Conservation (phyloP, 2,329 filamentous ascomycete species). For the Fusarium luffae region DNA sequence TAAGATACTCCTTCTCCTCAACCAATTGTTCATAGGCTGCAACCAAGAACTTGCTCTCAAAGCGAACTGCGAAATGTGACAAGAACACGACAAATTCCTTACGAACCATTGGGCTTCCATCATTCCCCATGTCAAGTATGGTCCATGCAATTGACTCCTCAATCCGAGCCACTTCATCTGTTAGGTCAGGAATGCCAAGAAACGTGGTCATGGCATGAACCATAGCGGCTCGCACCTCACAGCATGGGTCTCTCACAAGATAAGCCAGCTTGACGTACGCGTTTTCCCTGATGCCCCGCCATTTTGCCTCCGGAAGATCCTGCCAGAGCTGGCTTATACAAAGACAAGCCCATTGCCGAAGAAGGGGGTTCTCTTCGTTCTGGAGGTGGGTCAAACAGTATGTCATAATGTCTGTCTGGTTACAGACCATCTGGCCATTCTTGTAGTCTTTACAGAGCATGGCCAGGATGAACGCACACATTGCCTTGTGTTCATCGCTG, state of each 20-base stretch:
- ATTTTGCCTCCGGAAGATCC: constrained; percentile 91
- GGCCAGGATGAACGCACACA: constrained; percentile 97
- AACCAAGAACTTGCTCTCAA: constrained; percentile 92
- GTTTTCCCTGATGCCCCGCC: constrained; percentile 90
- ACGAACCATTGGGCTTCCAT: constrained; percentile 93
- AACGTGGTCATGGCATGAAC: constrained; percentile 94
- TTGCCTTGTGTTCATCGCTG: constrained; percentile 93
- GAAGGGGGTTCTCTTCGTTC: constrained; percentile 86
- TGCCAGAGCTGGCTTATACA: constrained; percentile 96
- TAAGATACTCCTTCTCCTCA: constrained; percentile 80
- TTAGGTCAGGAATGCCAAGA: constrained; percentile 91
- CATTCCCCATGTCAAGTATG: constrained; percentile 89
- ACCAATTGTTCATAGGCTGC: constrained; percentile 90
- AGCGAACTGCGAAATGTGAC: constrained; percentile 88
- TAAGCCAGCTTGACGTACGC: constrained; percentile 84
- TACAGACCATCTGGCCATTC: constrained; percentile 90
- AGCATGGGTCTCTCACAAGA: constrained; percentile 84
- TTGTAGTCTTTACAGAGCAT: constrained; percentile 97
- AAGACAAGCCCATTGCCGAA: constrained; percentile 95
- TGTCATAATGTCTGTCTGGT: constrained; percentile 89
- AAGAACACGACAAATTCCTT: constrained; percentile 95
- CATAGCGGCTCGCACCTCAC: constrained; percentile 93
- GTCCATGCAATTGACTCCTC: constrained; percentile 92
- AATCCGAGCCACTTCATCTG: constrained; percentile 87
- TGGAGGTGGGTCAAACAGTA: constrained; percentile 86